These are phyloP conservation scores for Cladosporium sp. DNA, from an alignment of 2,329 filamentous ascomycete genomes.

Conservation along the genomic window DNA sequence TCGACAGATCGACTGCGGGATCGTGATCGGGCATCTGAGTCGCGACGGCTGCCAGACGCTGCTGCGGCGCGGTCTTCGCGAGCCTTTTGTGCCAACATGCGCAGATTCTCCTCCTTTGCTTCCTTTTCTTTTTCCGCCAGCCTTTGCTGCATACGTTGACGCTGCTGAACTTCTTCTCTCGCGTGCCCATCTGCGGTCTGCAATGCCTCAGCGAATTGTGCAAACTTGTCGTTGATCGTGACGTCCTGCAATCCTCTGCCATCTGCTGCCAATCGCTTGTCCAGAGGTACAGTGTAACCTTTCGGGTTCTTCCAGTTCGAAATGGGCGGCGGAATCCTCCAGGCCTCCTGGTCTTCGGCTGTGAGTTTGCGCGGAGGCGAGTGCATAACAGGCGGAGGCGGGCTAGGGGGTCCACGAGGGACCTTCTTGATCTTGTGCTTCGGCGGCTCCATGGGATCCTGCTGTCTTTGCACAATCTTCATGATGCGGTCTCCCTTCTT, in stretches of 20 bases:
- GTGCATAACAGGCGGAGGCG: constrained; percentile 91
- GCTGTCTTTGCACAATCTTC: constrained; percentile 94
- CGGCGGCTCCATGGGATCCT: constrained; percentile 93
- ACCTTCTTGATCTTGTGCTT: constrained; percentile 99
- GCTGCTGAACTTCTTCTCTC: constrained; percentile 89
- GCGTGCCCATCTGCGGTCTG: constrained; percentile 95
- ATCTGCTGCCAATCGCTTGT: constrained; percentile 93
- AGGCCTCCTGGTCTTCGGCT: constrained; percentile 94
- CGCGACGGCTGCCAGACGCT: constrained; percentile 49
- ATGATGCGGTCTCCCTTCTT: constrained; percentile 94
- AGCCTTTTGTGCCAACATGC: constrained; percentile 85
- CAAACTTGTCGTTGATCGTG: constrained; percentile 97
- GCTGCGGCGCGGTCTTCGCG: constrained; percentile 65
- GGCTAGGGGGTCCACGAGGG: constrained; percentile 84
- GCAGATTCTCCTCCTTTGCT: constrained; percentile 89
- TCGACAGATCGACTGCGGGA: constrained; percentile 34
- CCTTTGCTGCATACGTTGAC: constrained; percentile 91
- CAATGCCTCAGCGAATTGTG: constrained; percentile 89
- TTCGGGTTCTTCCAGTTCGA: constrained; percentile 99
- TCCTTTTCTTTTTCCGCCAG: constrained; percentile 95
- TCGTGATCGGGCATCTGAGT: constrained; percentile 24
- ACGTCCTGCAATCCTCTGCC: constrained; percentile 89
- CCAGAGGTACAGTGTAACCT: constrained; percentile 92
- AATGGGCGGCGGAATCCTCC: constrained; percentile 86
- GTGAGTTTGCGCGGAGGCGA: constrained; percentile 93